A percentile compares a stretch with the other conserved stretches of the same genome.
phyloP scores from a whole-genome alignment of 2,329 filamentous ascomycete species.

The Sporothrix variecibatus region DNA sequence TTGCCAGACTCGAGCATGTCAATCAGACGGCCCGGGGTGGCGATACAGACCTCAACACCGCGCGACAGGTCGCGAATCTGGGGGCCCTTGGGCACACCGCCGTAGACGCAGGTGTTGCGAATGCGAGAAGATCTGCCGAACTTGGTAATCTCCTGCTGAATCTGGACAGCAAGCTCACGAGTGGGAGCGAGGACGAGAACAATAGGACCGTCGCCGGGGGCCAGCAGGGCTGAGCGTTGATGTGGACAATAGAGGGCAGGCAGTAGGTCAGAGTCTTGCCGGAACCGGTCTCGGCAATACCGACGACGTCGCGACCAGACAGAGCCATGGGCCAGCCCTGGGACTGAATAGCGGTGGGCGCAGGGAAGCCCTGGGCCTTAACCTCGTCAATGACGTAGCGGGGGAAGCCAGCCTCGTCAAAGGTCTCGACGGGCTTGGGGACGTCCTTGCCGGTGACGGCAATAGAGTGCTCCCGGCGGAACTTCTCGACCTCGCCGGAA shows the following conservation, averaged over 20 bases:
- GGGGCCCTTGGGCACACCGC: conserved; percentile 95
- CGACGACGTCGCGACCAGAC: conserved; percentile 95
- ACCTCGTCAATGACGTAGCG: conserved; percentile 97
- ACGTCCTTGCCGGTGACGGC: conserved; percentile 77
- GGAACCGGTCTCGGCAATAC: conserved; percentile 98
- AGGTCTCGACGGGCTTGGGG: conserved; percentile 92
- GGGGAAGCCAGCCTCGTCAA: conserved; percentile 97
- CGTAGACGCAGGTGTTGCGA: conserved; percentile 98
- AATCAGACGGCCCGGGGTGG: conserved; percentile 94
- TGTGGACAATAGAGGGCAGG: conserved; percentile 96
- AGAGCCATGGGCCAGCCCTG: conserved; percentile 99
- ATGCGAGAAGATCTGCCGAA: conserved; percentile 98
- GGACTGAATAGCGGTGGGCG: conserved; percentile 93
- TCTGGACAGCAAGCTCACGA: conserved; percentile 96
- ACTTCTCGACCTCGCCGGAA: conserved; percentile 78
- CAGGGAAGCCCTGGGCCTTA: conserved; percentile 94
- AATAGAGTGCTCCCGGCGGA: conserved; percentile 84
- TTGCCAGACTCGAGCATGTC: conserved; percentile 98
- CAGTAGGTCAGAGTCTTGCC: conserved; percentile 99
- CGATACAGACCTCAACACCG: conserved; percentile 98
- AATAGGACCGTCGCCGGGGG: conserved; percentile 93
- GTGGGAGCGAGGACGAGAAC: conserved; percentile 95
- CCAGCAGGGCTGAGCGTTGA: conserved; percentile 98
- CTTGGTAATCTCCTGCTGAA: conserved; percentile 97
- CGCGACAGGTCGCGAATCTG: conserved; percentile 94